phyloP scores from a whole-genome alignment of 495 filamentous ascomycete species.

The Mytilinidion resinicola region DNA sequence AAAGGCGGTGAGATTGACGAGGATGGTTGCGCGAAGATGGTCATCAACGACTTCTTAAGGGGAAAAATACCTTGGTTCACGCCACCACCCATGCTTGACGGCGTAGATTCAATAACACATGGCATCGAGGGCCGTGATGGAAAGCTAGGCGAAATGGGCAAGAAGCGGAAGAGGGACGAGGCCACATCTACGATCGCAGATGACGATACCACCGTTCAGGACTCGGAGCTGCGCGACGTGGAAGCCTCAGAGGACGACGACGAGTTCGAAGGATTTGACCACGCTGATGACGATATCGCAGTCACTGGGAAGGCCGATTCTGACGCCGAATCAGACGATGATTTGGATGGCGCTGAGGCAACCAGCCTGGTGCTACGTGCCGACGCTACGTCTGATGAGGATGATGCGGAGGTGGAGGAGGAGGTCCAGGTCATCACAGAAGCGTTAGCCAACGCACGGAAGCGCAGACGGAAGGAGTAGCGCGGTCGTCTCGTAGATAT shows the following conservation, averaged over 20 bases:
- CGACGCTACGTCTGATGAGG: conserved; percentile 1
- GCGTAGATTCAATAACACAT: conserved; percentile 41
- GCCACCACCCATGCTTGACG: conserved; percentile 54
- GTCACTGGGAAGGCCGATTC: conserved; percentile 28
- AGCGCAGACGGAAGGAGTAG: conserved; percentile 4
- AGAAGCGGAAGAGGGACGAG: conserved; percentile 45
- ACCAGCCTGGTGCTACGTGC: not conserved
- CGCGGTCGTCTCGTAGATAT: not conserved
- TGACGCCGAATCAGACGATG: conserved; percentile 6
- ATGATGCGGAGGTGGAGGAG: conserved; percentile 17
- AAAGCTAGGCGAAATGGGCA: conserved; percentile 57
- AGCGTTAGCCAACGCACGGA: conserved; percentile 17
- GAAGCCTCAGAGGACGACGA: conserved; percentile 29
- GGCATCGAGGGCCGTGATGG: conserved; percentile 52
- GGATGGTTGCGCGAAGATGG: conserved; percentile 91
- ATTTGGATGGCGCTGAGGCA: conserved; percentile 6
- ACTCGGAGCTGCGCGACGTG: conserved; percentile 35
- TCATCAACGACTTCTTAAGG: conserved; percentile 88
- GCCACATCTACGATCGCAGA: conserved; percentile 22
- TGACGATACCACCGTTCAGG: conserved; percentile 29
- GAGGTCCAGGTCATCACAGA: conserved; percentile 20
- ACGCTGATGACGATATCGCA: conserved; percentile 40
- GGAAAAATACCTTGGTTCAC: conserved; percentile 97
- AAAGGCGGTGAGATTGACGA: conserved; percentile 88
- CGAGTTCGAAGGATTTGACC: conserved; percentile 18